Base-by-base conservation (phyloP, 2,329 filamentous ascomycete genomes). In the Meredithiella fracta region DNA sequence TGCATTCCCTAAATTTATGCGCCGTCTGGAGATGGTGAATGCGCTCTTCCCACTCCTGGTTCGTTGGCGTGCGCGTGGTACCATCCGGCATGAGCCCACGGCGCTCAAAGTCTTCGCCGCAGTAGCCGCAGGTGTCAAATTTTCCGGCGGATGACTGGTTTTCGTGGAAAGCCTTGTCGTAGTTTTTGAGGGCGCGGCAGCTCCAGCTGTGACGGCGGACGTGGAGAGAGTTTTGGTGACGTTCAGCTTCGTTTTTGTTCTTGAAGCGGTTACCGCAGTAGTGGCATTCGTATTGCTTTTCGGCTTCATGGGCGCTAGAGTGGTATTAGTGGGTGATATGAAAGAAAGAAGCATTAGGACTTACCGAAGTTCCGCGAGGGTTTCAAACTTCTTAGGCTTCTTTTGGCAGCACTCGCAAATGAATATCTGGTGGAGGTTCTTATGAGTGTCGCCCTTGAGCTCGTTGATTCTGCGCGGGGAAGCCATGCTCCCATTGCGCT, bases 1-100 rank as follows among this genome's bases (percentile, higher is more conserved):
- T 98, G 77, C 92, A 98, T 70, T 97, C 92, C 60, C 89, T 82
- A 67, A 95, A 98, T 67, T 98, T 98, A 73, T 98, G 92, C 60
- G 89, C 79, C 63, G 86, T 83, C 65, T 89, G 90, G 55, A 98
- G 72, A 71, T 98, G 92, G 57, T 86, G 83, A 55, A 90, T 81
- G 58, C 92, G 82, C 59, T 80, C 76, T 54, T 94, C 86, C 90
- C 90, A 96, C 65, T 97, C 86, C 54, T 87, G 79, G 3, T 90
- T 84, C 42, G 86, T 94, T 22, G 82, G 69, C 23, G 71, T 68
- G 25, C 66, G 67, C 34, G 65, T 62, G 51, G 71, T 64, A 23
- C 69, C 69, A 54, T 66, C 67, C n/a, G 53, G 25, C 50, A 61
- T 62, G 55, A 65, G 59, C 9, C 68, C 64, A 31, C 60, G 62